Percentiles rank a stretch among this genome's conserved stretches.
Conservation (phyloP, 2,329 filamentous ascomycete species). For the Ceratocystis huliohia region DNA sequence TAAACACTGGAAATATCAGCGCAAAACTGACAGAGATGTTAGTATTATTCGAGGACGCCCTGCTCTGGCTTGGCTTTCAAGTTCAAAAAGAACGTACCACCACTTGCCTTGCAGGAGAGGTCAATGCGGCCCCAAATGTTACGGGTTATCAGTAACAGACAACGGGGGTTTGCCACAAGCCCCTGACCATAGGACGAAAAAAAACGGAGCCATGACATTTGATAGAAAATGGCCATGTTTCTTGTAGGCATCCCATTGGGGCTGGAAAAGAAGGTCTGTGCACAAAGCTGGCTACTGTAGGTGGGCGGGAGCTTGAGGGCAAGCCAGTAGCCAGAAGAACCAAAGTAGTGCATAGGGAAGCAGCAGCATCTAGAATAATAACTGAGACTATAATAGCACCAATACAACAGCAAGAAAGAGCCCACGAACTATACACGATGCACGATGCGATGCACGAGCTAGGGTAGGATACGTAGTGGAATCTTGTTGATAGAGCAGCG, state of each 20-base stretch:
- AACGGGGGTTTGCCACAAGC: conserved; percentile 5
- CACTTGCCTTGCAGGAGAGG: not conserved
- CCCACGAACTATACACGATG: too few relatives aligned
- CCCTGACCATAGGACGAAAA: conserved; percentile 3
- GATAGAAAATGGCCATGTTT: conserved; percentile 4
- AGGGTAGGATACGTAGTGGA: too few relatives aligned
- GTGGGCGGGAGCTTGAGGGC: too few relatives aligned
- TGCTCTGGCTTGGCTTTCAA: not conserved
- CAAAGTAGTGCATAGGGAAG: too few relatives aligned
- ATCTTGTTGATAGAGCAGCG: too few relatives aligned
- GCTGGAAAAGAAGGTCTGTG: conserved; percentile 4
- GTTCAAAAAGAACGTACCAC: not conserved
- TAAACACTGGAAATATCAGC: not conserved
- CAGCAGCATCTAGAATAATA: too few relatives aligned
- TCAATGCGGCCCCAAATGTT: not conserved
- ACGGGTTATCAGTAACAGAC: not conserved
- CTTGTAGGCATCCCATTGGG: conserved; percentile 6
- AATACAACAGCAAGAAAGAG: too few relatives aligned
- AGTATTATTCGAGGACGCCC: conserved; percentile 3
- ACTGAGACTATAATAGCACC: too few relatives aligned
- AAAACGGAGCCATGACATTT: conserved; percentile 3
- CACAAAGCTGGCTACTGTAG: not conserved
- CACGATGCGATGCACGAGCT: too few relatives aligned
- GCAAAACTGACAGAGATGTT: conserved; percentile 3
- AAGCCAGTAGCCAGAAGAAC: too few relatives aligned